Percentiles rank a stretch among this genome's conserved stretches.
Conservation (phyloP, 148 eudicot species). For the Drosera capensis region DNA sequence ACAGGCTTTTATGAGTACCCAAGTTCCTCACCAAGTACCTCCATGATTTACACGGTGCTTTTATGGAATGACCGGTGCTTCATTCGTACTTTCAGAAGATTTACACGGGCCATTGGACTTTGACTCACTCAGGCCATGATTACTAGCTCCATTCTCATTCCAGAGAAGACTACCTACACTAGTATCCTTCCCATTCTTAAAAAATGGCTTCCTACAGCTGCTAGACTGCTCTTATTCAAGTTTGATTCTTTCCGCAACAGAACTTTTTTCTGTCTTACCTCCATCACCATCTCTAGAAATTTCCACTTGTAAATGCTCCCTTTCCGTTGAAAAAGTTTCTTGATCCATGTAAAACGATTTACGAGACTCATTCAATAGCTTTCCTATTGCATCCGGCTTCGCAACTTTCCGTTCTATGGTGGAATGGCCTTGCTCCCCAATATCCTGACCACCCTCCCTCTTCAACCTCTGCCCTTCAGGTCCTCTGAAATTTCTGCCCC, state of each 20-base stretch:
- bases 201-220: no score
- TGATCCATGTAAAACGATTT: no score
- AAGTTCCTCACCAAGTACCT: slow-evolving; percentile 32
- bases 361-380: no score
- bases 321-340: no score
- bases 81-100: background rate
- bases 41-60: slow-evolving; percentile 36
- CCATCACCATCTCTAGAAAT: background rate
- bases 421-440: background rate
- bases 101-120: background rate
- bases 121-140: background rate
- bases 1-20: background rate
- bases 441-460: background rate
- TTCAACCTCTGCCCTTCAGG: background rate
- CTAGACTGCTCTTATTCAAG: no score
- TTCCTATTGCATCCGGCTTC: background rate
- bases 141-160: background rate
- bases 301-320: no score
- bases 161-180: background rate
- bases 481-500: background rate
- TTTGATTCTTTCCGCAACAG: no score
- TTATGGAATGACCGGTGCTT: slow-evolving; percentile 13
- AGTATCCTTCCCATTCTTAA: background rate
- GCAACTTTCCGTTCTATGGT: background rate
- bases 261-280: no score